Base-by-base conservation (phyloP, 306 rosid genomes). In the Cicer pinnatifidum region DNA sequence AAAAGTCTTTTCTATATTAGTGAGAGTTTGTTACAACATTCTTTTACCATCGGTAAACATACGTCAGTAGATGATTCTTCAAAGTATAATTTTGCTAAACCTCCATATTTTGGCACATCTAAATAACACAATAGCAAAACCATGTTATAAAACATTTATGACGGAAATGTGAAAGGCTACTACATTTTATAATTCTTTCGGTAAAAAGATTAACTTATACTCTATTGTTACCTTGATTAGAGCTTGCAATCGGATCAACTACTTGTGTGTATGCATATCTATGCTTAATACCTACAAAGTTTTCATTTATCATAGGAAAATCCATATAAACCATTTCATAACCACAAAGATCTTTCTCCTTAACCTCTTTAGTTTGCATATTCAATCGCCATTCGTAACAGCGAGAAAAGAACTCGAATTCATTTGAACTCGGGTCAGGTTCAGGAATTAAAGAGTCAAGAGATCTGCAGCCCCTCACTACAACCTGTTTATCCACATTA, bases 401-500 rank as follows among this genome's bases (percentile, higher is more conserved):
- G 16, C 41, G 81, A 56, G 88, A 59, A 17, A 84, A 68, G 38
- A 81, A 53, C 10, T 85, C 87, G 11, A 54, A 74, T 45, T 83
- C 70, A 33, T 80, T 64, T 1, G 12, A 46, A 68, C 87, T 81
- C 16, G 7, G 62, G 8, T 83, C 84, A 6, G 89, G 89, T 76
- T 82, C 85, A 9, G 89, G 89, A 76, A 89, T 72, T 37, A 88
- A 6, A 17, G 92, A 80, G 17, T 88, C 93, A 12, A 77, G 86
- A 61, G 94, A 88, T 83, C 88, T 90, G 76, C 92, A 90, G 4
- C 89, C 97, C 85, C 94, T 70, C 44, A 90, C 85, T 51, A 90
- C 91, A 70, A 87, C 92, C 97, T 92, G 82, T 72, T 59, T 5
- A 48, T 69, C 50, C 39, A 41, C 28, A 63, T 23, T 35, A 69